Percentiles rank a stretch among this genome's conserved stretches.
These are phyloP conservation scores for Platismatia glauca DNA, from an alignment of 495 filamentous ascomycete genomes.

Conservation along the genomic window DNA sequence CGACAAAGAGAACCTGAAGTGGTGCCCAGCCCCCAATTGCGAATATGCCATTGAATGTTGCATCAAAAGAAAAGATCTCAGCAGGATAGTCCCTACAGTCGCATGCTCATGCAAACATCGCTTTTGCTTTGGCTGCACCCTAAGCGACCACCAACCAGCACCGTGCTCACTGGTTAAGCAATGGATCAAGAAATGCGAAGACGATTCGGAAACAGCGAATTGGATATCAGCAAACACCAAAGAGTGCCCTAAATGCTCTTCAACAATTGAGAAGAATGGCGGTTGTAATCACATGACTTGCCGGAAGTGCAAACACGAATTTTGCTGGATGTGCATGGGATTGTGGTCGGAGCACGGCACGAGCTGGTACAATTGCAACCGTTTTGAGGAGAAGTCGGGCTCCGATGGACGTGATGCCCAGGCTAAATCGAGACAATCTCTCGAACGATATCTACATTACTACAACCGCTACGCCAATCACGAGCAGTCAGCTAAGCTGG, in stretches of 20 bases:
- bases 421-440: constrained; percentile 75
- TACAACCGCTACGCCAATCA: constrained; percentile 99
- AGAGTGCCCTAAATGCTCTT: constrained; percentile 90
- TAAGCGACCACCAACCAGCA: constrained; percentile 85
- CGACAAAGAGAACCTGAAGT: constrained; percentile 87
- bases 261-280: constrained; percentile 98
- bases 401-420: constrained; percentile 82
- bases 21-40: constrained; percentile 96
- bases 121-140: constrained; percentile 96
- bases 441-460: constrained; percentile 94
- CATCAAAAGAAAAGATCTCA: constrained; percentile 75
- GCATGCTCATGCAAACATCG: constrained; percentile 70
- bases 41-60: constrained; percentile 82
- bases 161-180: constrained; percentile 87
- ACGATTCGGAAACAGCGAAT: constrained; percentile 96
- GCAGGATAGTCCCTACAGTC: constrained; percentile 80
- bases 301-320: constrained; percentile 95
- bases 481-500: constrained; percentile 92
- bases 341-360: constrained; percentile 97
- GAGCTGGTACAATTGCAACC: constrained; percentile 99
- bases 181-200: constrained; percentile 97
- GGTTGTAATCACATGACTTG: constrained; percentile 99
- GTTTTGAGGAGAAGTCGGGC: constrained; percentile 92
- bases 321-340: constrained; percentile 99
- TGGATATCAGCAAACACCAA: constrained; percentile 99